phyloP scores from a whole-genome alignment of 192 early-diverging fungal genomes.

The Jimgerdemannia lactiflua region DNA sequence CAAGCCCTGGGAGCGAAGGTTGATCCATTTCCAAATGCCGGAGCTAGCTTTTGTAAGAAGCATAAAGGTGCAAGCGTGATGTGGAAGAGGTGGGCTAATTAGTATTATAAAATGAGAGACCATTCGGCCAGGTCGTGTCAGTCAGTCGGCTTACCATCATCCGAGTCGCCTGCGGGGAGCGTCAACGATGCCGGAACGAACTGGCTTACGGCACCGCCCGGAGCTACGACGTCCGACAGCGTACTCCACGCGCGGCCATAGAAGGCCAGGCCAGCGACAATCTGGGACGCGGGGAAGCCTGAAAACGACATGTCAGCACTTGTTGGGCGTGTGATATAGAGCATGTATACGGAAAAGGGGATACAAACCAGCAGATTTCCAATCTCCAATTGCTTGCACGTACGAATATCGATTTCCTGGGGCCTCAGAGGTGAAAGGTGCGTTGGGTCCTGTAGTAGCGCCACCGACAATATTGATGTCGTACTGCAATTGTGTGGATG shows the following conservation, averaged over 20 bases:
- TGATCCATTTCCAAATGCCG: conserved; percentile 62
- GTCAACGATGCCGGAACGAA: conserved; percentile 3
- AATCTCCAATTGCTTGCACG: neutral
- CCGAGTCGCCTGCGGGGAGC: conserved; percentile 8
- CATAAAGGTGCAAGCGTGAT: neutral
- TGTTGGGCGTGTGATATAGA: too few relatives aligned
- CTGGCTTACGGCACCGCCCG: neutral
- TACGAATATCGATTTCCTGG: conserved; percentile 7
- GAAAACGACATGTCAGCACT: neutral
- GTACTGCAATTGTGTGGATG: too few relatives aligned
- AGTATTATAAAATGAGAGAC: neutral
- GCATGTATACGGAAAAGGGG: too few relatives aligned
- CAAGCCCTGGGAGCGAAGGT: conserved; percentile 53
- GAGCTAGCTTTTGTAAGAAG: neutral
- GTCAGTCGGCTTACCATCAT: conserved; percentile 15
- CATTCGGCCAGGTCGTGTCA: neutral
- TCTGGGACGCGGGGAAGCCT: conserved; percentile 8
- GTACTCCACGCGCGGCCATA: conserved; percentile 2
- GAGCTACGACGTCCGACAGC: too few relatives aligned
- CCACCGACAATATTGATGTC: conserved; percentile 4
- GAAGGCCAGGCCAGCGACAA: conserved; percentile 13
- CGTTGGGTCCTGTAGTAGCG: conserved; percentile 8
- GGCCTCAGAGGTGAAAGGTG: conserved; percentile 2
- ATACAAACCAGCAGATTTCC: neutral
- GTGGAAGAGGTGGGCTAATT: neutral